phyloP scores from a whole-genome alignment of 2,329 filamentous ascomycete genomes.

The Parastagonospora avenae region DNA sequence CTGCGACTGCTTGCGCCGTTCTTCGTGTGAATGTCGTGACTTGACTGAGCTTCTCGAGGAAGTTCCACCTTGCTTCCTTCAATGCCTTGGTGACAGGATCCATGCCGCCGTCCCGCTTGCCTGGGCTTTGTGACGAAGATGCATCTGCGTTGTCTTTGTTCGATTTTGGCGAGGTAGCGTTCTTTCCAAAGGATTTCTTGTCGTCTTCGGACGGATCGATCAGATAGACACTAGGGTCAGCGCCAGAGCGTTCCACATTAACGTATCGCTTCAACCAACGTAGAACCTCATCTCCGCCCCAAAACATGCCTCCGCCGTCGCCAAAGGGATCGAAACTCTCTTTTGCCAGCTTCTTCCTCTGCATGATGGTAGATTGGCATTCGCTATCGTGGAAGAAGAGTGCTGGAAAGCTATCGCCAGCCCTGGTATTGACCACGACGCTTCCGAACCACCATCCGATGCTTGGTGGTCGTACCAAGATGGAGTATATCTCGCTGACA shows the following conservation, averaged over 20 bases:
- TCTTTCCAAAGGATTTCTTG: constrained; percentile 75
- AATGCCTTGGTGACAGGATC: constrained; percentile 92
- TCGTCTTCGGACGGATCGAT: constrained; percentile 88
- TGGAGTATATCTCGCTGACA: constrained; percentile 85
- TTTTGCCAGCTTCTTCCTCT: constrained; percentile 82
- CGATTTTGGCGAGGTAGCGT: constrained; percentile 52
- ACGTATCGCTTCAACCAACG: constrained; percentile 89
- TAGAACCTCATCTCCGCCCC: constrained; percentile 95
- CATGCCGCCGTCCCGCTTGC: constrained; percentile 72
- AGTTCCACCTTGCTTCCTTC: constrained; percentile 94
- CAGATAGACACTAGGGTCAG: constrained; percentile 89
- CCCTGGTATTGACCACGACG: constrained; percentile 86
- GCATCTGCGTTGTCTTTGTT: constrained; percentile 33
- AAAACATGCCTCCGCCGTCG: constrained; percentile 85
- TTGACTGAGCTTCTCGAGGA: constrained; percentile 95
- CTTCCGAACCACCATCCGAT: constrained; percentile 99
- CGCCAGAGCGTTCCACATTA: constrained; percentile 78
- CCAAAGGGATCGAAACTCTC: constrained; percentile 92
- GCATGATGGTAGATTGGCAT: constrained; percentile 91
- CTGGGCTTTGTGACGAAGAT: constrained; percentile 29
- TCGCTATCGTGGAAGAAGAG: constrained; percentile 98
- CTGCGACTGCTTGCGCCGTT: constrained; percentile 88
- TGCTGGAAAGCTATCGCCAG: constrained; percentile 91
- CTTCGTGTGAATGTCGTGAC: constrained; percentile 94
- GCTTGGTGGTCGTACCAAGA: constrained; percentile 88